Conservation (phyloP, 352 stramenopile species). For the Phytophthora sp. region DNA sequence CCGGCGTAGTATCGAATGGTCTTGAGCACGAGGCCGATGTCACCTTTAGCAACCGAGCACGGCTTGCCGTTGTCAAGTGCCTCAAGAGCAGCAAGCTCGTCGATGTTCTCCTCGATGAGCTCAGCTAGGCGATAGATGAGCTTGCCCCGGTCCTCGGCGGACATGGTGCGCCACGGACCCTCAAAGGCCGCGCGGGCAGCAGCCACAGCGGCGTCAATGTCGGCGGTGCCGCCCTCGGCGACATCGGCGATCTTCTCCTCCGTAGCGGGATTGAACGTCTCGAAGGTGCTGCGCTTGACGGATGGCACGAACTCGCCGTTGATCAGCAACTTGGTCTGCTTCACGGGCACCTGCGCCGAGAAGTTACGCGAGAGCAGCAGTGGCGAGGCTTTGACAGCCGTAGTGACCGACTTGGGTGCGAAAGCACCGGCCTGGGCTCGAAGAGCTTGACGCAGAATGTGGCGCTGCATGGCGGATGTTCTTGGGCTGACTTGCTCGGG, state of each 20-base stretch:
- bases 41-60: constrained; percentile 71
- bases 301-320: constrained; percentile 84
- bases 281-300: constrained; percentile 69
- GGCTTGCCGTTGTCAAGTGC: constrained; percentile 96
- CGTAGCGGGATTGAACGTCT: constrained; percentile 79
- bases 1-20: constrained; percentile 95
- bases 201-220: constrained; percentile 73
- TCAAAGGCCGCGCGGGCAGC: constrained; percentile 69
- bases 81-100: constrained; percentile 85
- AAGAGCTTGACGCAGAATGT: constrained; percentile 42
- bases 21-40: constrained; percentile 76
- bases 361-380: constrained; percentile 42
- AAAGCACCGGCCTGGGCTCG: constrained; percentile 26
- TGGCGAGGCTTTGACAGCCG: constrained; percentile 33
- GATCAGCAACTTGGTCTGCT: constrained; percentile 85
- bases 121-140: constrained; percentile 53
- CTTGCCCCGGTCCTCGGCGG: constrained; percentile 37
- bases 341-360: constrained; percentile 42
- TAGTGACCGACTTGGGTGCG: constrained; percentile 8
- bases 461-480: constrained; percentile 55
- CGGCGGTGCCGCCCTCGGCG: constrained; percentile 53
- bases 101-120: constrained; percentile 61
- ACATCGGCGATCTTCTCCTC: constrained; percentile 80
- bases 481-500: constrained; percentile 9
- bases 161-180: constrained; percentile 63